A percentile compares a stretch with the other conserved stretches of the same genome.
Conservation (phyloP, 345 rosid species). For the Populus pruinosa region DNA sequence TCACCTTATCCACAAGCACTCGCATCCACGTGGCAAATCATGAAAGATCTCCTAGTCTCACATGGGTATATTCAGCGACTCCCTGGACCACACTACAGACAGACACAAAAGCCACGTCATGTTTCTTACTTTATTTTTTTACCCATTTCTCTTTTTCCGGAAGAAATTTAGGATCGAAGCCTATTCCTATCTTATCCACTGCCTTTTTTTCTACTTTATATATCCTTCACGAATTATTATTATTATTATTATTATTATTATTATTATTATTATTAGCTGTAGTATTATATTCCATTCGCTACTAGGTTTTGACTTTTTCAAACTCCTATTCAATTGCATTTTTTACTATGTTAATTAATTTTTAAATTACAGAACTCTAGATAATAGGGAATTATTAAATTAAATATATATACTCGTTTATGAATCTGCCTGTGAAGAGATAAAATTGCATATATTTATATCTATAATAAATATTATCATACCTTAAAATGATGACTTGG, state of each 20-base stretch:
- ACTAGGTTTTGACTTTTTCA: not conserved
- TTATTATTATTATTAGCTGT: not conserved
- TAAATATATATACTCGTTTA: too few relatives aligned
- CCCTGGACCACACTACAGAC: conserved; percentile 9
- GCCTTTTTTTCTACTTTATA: not conserved
- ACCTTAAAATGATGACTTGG: too few relatives aligned
- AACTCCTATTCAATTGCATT: not conserved
- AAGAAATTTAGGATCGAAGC: not conserved
- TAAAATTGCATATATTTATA: too few relatives aligned
- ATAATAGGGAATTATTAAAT: too few relatives aligned
- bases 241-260: not conserved
- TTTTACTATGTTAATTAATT: not conserved
- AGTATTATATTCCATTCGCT: not conserved
- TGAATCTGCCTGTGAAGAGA: too few relatives aligned
- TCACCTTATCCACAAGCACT: conserved; percentile 23
- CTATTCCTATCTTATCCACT: not conserved
- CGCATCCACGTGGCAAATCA: conserved; percentile 20
- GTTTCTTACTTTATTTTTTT: not conserved
- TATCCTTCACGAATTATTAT: not conserved
- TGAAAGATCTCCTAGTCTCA: not conserved
- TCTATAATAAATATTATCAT: too few relatives aligned
- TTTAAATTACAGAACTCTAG: not conserved
- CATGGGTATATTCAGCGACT: conserved; percentile 14
- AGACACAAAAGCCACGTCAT: not conserved
- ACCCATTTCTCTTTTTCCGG: not conserved